These are phyloP conservation scores for Cryphonectria carpinicola DNA, from an alignment of 2,329 filamentous ascomycete genomes.

Conservation along the genomic window DNA sequence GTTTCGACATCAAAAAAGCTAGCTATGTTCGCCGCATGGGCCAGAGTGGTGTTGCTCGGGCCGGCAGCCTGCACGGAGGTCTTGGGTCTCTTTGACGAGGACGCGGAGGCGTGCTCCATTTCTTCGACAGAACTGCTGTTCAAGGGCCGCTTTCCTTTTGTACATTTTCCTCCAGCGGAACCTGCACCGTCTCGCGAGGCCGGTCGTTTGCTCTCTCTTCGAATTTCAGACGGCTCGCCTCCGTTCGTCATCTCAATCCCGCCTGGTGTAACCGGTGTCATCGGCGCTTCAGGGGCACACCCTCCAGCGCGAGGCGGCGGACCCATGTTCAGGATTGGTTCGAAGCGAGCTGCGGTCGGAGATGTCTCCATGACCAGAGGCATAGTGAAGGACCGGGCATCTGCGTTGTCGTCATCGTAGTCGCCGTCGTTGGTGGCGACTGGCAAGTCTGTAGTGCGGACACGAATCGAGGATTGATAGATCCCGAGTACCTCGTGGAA, in stretches of 20 bases:
- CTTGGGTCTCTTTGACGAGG: background rate
- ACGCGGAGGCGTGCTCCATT: too few species aligned
- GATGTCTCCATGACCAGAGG: background rate
- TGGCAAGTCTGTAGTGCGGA: background rate
- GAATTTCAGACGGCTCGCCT: background rate
- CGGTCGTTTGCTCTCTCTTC: background rate
- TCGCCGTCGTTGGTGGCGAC: background rate
- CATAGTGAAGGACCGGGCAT: background rate
- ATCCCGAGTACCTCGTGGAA: background rate
- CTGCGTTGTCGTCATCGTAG: background rate
- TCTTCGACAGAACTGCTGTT: background rate
- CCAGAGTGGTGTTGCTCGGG: too few species aligned
- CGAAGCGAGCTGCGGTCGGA: background rate
- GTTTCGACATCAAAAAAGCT: background rate
- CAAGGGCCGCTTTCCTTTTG: background rate
- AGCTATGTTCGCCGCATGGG: background rate
- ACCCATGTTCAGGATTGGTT: background rate
- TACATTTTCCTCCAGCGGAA: background rate
- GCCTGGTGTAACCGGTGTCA: background rate
- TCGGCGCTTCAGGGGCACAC: background rate
- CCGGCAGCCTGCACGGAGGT: background rate
- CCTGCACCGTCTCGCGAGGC: background rate
- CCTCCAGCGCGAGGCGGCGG: background rate
- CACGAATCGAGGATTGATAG: background rate
- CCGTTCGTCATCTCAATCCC: background rate